phyloP scores from a whole-genome alignment of 2,329 filamentous ascomycete species.

The Beauveria australis region DNA sequence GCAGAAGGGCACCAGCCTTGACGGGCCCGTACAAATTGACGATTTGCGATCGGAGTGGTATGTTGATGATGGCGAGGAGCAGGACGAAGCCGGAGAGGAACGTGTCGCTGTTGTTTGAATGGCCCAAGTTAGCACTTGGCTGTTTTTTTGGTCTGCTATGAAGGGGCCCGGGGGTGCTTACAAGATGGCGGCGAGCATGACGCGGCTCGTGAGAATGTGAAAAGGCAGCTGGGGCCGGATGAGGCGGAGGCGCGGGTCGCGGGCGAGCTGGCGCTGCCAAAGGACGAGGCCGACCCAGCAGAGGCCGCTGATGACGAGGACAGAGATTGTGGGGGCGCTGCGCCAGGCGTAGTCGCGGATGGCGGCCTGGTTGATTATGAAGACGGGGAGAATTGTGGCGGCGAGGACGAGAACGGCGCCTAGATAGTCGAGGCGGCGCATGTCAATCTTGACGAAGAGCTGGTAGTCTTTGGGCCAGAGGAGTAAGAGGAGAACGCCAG shows the following conservation, averaged over 20 bases:
- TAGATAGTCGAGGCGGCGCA: constrained; percentile 9
- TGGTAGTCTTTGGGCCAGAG: constrained; percentile 12
- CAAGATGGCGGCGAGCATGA: constrained; percentile 15
- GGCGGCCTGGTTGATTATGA: constrained; percentile 17
- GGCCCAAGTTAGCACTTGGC: background rate
- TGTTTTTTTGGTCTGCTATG: background rate
- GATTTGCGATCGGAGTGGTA: constrained; percentile 18
- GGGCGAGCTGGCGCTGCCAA: constrained; percentile 15
- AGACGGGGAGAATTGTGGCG: constrained; percentile 17
- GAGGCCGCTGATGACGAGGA: constrained; percentile 14
- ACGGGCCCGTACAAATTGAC: constrained; percentile 17
- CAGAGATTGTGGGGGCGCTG: constrained; percentile 14
- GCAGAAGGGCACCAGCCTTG: constrained; percentile 17
- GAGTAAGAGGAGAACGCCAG: background rate
- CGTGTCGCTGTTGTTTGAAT: constrained; percentile 11
- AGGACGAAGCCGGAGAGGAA: constrained; percentile 17
- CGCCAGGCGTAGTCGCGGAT: constrained; percentile 16
- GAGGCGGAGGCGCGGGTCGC: constrained; percentile 10
- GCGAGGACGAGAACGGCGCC: constrained; percentile 13
- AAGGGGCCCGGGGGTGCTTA: background rate
- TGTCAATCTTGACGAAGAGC: constrained; percentile 6
- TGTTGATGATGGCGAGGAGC: constrained; percentile 16
- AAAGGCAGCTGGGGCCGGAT: constrained; percentile 15
- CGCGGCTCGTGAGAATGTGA: constrained; percentile 14
- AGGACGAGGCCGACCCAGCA: constrained; percentile 15